Conservation (phyloP, 352 stramenopile genomes). For the Globisporangium okanoganense region DNA sequence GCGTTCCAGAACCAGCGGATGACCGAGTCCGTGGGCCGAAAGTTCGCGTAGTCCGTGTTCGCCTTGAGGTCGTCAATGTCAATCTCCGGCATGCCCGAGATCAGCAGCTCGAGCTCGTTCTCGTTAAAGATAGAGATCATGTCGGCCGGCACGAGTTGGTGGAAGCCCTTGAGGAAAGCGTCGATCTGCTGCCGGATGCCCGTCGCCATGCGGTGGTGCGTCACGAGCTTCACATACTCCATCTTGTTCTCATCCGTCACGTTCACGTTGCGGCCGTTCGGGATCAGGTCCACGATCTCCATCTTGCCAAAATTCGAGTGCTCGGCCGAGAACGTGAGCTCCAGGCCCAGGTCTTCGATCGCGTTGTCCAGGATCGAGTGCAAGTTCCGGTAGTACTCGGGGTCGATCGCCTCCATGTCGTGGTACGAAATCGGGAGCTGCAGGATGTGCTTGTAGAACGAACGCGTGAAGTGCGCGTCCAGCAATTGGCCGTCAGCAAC, state of each 20-base stretch:
- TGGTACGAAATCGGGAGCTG: slow-evolving; percentile 96
- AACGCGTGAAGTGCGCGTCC: slow-evolving; percentile 98
- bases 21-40: slow-evolving; percentile 84
- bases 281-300: slow-evolving; percentile 88
- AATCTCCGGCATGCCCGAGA: slow-evolving; percentile 92
- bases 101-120: slow-evolving; percentile 92
- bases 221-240: slow-evolving; percentile 94
- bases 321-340: slow-evolving; percentile 92
- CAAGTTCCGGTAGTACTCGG: slow-evolving; percentile 94
- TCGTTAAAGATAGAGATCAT: slow-evolving; percentile 94
- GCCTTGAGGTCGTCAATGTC: slow-evolving; percentile 93
- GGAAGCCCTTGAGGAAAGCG: slow-evolving; percentile 88
- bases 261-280: slow-evolving; percentile 76
- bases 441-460: slow-evolving; percentile 99
- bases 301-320: slow-evolving; percentile 89
- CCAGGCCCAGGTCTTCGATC: slow-evolving; percentile 82
- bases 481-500: slow-evolving; percentile 98
- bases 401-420: slow-evolving; percentile 99
- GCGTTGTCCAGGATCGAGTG: slow-evolving; percentile 88
- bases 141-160: slow-evolving; percentile 87
- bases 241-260: slow-evolving; percentile 94
- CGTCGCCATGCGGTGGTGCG: slow-evolving; percentile 99
- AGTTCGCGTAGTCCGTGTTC: slow-evolving; percentile 93
- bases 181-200: slow-evolving; percentile 95
- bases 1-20: slow-evolving; percentile 95